These are phyloP conservation scores for Flaveria robusta DNA, from an alignment of 129 eudicot genomes.

Conservation along the genomic window DNA sequence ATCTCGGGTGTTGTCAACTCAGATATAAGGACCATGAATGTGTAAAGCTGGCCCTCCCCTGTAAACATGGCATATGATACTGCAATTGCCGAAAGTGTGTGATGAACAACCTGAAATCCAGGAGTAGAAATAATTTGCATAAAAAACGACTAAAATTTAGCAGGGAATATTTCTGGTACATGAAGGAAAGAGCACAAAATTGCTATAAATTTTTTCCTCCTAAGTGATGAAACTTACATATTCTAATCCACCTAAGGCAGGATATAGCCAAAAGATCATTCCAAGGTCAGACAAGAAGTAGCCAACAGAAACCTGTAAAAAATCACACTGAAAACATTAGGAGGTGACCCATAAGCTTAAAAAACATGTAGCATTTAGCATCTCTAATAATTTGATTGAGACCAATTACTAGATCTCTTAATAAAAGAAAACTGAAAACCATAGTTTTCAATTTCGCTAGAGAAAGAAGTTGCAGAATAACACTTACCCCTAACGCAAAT, in stretches of 20 bases:
- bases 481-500: slow-evolving; percentile 82
- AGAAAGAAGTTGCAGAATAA: slow-evolving; percentile 13
- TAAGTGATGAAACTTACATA: slow-evolving; percentile 63
- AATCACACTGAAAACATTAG: slow-evolving; percentile 25
- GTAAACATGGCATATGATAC: slow-evolving; percentile 78
- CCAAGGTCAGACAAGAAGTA: slow-evolving; percentile 86
- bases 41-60: slow-evolving; percentile 84
- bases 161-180: not conserved
- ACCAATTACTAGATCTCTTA: not conserved
- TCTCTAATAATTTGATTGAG: not conserved
- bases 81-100: slow-evolving; percentile 69
- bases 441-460: slow-evolving; percentile 7
- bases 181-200: not conserved
- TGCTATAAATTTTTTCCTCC: not conserved
- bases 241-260: slow-evolving; percentile 94
- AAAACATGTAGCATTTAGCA: slow-evolving; percentile 4
- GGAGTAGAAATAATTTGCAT: not conserved
- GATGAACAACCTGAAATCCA: slow-evolving; percentile 78
- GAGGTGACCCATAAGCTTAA: slow-evolving; percentile 7
- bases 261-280: slow-evolving; percentile 90
- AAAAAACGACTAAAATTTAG: not conserved
- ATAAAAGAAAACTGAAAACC: not conserved
- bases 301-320: slow-evolving; percentile 87
- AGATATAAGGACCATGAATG: slow-evolving; percentile 79
- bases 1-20: slow-evolving; percentile 88